These are phyloP conservation scores for Suillus plorans DNA, from an alignment of 768 basidiomycete genomes.

Conservation along the genomic window DNA sequence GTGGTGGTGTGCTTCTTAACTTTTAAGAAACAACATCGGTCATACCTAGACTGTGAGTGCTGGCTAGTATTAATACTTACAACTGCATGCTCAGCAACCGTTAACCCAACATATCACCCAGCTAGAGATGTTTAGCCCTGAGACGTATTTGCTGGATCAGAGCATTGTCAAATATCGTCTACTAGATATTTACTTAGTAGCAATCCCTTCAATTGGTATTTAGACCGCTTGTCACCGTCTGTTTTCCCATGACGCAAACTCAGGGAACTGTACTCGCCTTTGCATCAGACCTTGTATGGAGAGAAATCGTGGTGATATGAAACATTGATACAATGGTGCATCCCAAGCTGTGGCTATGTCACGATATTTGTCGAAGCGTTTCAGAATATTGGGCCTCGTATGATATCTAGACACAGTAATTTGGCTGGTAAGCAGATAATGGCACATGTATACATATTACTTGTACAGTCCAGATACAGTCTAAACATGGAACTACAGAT, in stretches of 20 bases:
- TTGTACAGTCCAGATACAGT: conserved; percentile 3
- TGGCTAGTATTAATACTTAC: not conserved
- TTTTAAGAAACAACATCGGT: conserved; percentile 10
- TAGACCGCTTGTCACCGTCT: not conserved
- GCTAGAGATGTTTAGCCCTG: not conserved
- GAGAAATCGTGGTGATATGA: not conserved
- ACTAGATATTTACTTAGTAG: not conserved
- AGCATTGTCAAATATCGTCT: not conserved
- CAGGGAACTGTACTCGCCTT: not conserved
- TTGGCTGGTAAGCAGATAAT: not conserved
- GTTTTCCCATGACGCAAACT: not conserved
- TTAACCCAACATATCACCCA: not conserved
- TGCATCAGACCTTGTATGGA: not conserved
- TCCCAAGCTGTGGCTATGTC: not conserved
- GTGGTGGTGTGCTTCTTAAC: conserved; percentile 23
- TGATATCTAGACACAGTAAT: not conserved
- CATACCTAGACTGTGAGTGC: conserved; percentile 26
- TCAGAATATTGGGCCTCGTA: not conserved
- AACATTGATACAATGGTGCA: not conserved
- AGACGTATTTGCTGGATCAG: not conserved
- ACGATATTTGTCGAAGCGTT: not conserved
- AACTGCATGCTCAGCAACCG: not conserved
- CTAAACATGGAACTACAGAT: conserved; percentile 5
- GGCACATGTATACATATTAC: not conserved
- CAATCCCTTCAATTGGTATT: not conserved